Evolutionary conservation across 2,329 filamentous ascomycete genomes (phyloP), one percentile per base, ranked within the genome.

Genomic region (Botrytis cinerea): DNA sequence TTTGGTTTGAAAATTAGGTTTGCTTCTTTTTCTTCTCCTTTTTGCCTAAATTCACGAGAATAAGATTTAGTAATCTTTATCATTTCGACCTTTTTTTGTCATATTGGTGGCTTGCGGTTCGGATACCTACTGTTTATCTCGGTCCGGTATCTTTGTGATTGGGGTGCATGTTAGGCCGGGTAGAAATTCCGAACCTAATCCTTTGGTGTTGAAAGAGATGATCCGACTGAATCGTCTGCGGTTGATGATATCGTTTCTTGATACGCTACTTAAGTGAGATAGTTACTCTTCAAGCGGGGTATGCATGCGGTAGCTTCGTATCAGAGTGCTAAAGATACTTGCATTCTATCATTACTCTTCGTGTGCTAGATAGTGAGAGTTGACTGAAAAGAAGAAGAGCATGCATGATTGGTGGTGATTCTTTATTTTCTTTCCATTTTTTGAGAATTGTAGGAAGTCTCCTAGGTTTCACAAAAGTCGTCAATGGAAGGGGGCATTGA

Each of bases 31-130:
- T 67, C 4, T 25, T 40, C 28, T 20, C 6, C 35, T 51, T 51
- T 67, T 51, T 51, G 22, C 14, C 25, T 54, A 28, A 66, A 35
- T 35, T 66, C 28, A 46, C 46, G 62, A 43, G 3, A 5, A 64
- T 45, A 16, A 28, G 16, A 14, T 46, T 63, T 28, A 12, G 25
- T 43, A 25, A 25, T n/a, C 25, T n/a, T 32, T 63, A 5, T 32
- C 45, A 16, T 54, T n/a, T 54, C n/a, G 25, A 7, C 14, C 12
- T 2, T 32, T 46, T 32, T 20, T 32, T 22, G 25, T 66, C 43
- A 66, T 35, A 66, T 38, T 48, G 20, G 28, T 40, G 61, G 61
- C 61, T 63, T 63, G 61, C 38, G n/a, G n/a, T 45, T 32, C 61
- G n/a, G 40, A 28, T 20, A n/a, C 25, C 59, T 63, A n/a, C 40